Percentiles rank a stretch among this genome's conserved stretches.
These are phyloP conservation scores for Heimioporus retisporus DNA, from an alignment of 1,284 basidiomycete genomes.

Conservation along the genomic window DNA sequence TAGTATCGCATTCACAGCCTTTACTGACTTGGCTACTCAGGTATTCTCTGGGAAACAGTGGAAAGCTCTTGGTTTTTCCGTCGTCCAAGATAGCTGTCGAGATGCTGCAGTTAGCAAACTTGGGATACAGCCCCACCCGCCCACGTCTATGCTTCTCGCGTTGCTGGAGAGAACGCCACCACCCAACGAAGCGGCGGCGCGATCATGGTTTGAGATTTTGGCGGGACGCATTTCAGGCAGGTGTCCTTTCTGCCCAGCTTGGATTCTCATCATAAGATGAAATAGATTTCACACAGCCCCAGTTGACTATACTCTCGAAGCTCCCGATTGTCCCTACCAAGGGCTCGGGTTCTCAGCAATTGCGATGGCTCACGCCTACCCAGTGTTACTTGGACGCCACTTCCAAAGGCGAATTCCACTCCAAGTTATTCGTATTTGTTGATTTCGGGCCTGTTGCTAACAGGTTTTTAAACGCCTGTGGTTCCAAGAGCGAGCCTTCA, in stretches of 20 bases:
- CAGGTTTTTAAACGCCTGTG: constrained; percentile 88
- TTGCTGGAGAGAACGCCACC: constrained; percentile 77
- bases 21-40: constrained; percentile 46
- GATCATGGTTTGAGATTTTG: constrained; percentile 82
- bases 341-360: constrained; percentile 36
- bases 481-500: constrained; percentile 91
- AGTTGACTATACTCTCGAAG: constrained; percentile 52
- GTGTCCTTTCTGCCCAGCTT: constrained; percentile 17
- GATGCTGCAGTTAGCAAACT: constrained; percentile 76
- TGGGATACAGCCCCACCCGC: constrained; percentile 81
- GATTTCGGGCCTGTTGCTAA: constrained; percentile 91
- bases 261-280: constrained; percentile 2
- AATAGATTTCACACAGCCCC: constrained; percentile 35
- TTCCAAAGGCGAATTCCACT: constrained; percentile 68
- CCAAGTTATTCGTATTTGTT: constrained; percentile 88
- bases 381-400: constrained; percentile 77
- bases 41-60: constrained; percentile 83
- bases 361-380: constrained; percentile 66
- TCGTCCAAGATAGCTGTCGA: constrained; percentile 68
- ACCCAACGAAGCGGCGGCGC: constrained; percentile 63
- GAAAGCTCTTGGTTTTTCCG: constrained; percentile 80
- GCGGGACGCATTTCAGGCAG: constrained; percentile 78
- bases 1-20: not conserved
- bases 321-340: constrained; percentile 66
- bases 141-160: constrained; percentile 70